Percentiles rank a stretch among this genome's conserved stretches.
phyloP scores from a whole-genome alignment of 2,329 filamentous ascomycete genomes.

The Pseudogymnoascus sp. region DNA sequence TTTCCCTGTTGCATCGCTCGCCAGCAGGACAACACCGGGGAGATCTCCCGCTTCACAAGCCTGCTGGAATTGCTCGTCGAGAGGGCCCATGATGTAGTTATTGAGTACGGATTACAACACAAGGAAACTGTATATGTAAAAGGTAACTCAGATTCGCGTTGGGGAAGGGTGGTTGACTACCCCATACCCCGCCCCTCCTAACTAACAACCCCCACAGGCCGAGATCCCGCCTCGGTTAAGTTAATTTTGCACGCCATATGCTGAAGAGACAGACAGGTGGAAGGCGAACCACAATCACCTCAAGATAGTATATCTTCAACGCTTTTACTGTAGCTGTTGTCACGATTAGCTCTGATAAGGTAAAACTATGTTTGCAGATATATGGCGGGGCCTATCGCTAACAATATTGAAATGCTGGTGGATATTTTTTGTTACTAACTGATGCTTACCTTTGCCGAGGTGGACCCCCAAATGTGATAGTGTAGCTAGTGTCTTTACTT shows the following conservation, averaged over 20 bases:
- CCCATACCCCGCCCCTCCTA: too few species aligned
- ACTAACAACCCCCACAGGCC: background rate
- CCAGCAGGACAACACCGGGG: slow-evolving; percentile 11
- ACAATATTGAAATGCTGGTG: background rate
- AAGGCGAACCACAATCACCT: background rate
- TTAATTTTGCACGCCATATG: background rate
- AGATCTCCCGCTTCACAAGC: background rate
- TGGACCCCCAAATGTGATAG: background rate
- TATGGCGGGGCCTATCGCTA: background rate
- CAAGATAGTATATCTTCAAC: background rate
- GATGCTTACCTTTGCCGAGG: background rate
- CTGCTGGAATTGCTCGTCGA: background rate
- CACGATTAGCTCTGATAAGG: background rate
- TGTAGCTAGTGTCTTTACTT: background rate
- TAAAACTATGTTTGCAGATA: background rate
- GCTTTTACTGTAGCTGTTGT: background rate
- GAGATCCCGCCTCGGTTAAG: slow-evolving; percentile 1
- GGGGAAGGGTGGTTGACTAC: background rate
- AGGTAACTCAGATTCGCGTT: background rate
- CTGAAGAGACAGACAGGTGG: background rate
- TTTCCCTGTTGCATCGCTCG: slow-evolving; percentile 24
- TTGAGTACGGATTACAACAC: background rate
- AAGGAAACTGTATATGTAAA: background rate
- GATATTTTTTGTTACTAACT: background rate
- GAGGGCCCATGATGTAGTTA: background rate